Conservation (phyloP, 192 early-diverging fungal species). For the Chytriomyces confervae region DNA sequence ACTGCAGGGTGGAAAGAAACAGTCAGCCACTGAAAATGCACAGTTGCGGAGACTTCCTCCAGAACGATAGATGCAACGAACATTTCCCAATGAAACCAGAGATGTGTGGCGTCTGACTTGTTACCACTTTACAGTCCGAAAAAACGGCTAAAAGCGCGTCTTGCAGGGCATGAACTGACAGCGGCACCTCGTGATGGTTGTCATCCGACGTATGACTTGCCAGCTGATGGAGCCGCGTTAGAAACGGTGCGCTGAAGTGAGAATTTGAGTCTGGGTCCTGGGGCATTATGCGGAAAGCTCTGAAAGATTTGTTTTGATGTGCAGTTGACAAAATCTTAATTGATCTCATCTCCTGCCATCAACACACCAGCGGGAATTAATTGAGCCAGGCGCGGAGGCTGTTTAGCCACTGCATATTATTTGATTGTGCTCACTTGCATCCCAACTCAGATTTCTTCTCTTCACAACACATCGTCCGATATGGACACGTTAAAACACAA, state of each 20-base stretch:
- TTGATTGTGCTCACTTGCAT: too few relatives aligned
- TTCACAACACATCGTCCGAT: too few relatives aligned
- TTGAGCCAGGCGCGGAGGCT: too few relatives aligned
- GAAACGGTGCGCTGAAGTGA: slow-evolving; percentile 21
- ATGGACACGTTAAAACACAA: too few relatives aligned
- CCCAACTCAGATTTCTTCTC: too few relatives aligned
- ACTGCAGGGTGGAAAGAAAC: slow-evolving; percentile 41
- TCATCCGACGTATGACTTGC: slow-evolving; percentile 40
- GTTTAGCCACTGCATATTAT: too few relatives aligned
- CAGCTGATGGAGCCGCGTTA: slow-evolving; percentile 47
- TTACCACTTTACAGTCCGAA: slow-evolving; percentile 57
- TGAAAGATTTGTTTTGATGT: too few relatives aligned
- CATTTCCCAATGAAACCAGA: slow-evolving; percentile 56
- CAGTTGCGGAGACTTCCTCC: background rate
- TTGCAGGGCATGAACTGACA: slow-evolving; percentile 59
- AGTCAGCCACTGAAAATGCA: background rate
- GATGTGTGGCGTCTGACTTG: slow-evolving; percentile 49
- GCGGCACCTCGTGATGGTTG: slow-evolving; percentile 33
- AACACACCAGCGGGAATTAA: too few relatives aligned
- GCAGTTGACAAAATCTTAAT: too few relatives aligned
- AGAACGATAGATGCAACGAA: slow-evolving; percentile 17
- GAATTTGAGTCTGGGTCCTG: too few relatives aligned
- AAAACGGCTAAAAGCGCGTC: slow-evolving; percentile 59
- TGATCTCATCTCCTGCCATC: too few relatives aligned
- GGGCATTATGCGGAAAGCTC: too few relatives aligned